Conservation (phyloP, 106 monocot genomes). For the Dendrobium huoshanense region DNA sequence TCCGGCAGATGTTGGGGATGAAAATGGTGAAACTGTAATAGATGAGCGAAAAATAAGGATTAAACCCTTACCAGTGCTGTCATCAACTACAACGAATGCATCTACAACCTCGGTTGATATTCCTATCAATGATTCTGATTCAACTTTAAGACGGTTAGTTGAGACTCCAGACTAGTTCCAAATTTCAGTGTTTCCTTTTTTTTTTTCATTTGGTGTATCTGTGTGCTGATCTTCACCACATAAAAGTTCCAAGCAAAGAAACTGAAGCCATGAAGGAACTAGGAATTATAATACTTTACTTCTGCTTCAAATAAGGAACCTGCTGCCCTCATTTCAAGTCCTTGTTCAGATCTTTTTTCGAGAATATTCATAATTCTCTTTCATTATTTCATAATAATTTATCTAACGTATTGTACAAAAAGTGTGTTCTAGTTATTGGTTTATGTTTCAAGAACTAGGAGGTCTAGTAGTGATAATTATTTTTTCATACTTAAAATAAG, state of each 20-base stretch:
- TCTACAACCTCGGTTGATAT: slow-evolving; percentile 25
- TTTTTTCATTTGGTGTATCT: not conserved
- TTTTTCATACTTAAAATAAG: not conserved
- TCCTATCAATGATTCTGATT: slow-evolving; percentile 63
- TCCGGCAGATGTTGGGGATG: slow-evolving; percentile 99
- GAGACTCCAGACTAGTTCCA: not conserved
- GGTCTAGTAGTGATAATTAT: not conserved
- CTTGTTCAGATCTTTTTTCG: not conserved
- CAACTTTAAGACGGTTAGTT: slow-evolving; percentile 51
- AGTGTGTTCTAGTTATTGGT: not conserved
- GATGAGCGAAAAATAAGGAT: slow-evolving; percentile 99
- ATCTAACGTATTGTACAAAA: not conserved
- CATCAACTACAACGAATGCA: slow-evolving; percentile 16
- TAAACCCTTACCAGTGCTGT: slow-evolving; percentile 74
- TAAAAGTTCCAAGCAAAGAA: not conserved
- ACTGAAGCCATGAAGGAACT: not conserved
- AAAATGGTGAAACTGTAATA: slow-evolving; percentile 95
- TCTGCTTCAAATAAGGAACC: not conserved
- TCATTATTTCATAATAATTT: not conserved
- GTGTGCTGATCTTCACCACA: not conserved
- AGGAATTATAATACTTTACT: not conserved
- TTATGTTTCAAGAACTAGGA: not conserved
- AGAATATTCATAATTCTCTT: not conserved
- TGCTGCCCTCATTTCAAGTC: not conserved
- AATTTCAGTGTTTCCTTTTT: no score